Percentiles rank a stretch among this genome's conserved stretches.
These are phyloP conservation scores for Fusarium sp. DNA, from an alignment of 2,329 filamentous ascomycete genomes.

Conservation along the genomic window DNA sequence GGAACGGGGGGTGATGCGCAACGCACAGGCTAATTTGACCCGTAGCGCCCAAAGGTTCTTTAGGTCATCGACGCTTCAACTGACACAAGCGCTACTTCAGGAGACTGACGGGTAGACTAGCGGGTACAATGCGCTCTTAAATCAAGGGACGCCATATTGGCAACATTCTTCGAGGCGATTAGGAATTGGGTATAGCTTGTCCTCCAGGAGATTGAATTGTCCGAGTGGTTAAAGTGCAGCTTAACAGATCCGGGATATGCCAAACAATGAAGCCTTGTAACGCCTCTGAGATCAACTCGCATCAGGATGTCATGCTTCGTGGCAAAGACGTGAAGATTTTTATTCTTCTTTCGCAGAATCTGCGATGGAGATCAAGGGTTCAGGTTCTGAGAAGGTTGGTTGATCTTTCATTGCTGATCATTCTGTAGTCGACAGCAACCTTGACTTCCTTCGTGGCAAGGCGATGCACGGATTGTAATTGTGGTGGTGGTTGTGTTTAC, in stretches of 20 bases:
- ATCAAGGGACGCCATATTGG: slow-evolving; percentile 32
- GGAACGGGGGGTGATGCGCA: slow-evolving; percentile 30
- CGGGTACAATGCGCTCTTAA: slow-evolving; percentile 4
- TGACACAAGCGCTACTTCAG: slow-evolving; percentile 37
- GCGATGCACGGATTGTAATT: slow-evolving; percentile 22
- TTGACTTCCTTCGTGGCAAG: slow-evolving; percentile 35
- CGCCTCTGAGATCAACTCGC: slow-evolving; percentile 6
- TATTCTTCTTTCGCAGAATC: slow-evolving; percentile 19
- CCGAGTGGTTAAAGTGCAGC: no score
- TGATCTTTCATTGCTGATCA: slow-evolving; percentile 36
- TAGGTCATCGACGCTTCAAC: slow-evolving; percentile 32
- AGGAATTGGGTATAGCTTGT: slow-evolving; percentile 10
- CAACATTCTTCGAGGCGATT: slow-evolving; percentile 30
- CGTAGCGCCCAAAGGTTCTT: slow-evolving; percentile 22
- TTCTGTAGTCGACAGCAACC: slow-evolving; percentile 12
- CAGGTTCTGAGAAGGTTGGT: slow-evolving; percentile 26
- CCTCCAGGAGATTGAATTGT: not conserved
- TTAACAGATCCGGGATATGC: not conserved
- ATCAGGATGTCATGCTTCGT: slow-evolving; percentile 15
- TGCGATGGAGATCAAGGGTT: slow-evolving; percentile 27
- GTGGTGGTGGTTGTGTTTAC: slow-evolving; percentile 12
- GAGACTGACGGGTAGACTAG: slow-evolving; percentile 14
- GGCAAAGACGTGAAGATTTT: slow-evolving; percentile 31
- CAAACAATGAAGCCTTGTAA: slow-evolving; percentile 1
- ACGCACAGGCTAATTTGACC: slow-evolving; percentile 34